Conservation (phyloP, 805 yeast species). For the Candida succiphila region DNA sequence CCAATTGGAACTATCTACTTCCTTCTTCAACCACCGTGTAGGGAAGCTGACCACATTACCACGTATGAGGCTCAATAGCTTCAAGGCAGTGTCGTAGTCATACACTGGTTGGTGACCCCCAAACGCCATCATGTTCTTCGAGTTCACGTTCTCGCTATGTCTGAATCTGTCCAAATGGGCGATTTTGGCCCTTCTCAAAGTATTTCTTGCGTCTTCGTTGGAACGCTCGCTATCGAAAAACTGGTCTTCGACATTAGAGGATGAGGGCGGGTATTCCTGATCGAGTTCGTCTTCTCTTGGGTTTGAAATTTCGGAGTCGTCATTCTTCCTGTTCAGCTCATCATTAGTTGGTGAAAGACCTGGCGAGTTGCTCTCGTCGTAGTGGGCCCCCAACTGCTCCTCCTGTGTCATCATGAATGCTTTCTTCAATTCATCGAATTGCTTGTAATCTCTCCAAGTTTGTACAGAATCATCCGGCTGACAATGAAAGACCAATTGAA, state of each 20-base stretch:
- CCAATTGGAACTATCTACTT: constrained; percentile 90
- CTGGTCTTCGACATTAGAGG: background rate
- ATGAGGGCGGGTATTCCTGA: too few species aligned
- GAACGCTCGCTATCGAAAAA: background rate
- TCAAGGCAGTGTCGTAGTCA: constrained; percentile 70
- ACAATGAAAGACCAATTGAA: constrained; percentile 77
- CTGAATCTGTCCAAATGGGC: constrained; percentile 21
- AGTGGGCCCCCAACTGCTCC: constrained; percentile 1
- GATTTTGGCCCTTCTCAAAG: constrained; percentile 14
- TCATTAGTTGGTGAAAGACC: background rate
- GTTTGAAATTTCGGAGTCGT: background rate
- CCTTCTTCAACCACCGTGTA: constrained; percentile 78
- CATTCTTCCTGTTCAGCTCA: background rate
- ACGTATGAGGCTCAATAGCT: constrained; percentile 57
- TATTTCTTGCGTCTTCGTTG: constrained; percentile 5
- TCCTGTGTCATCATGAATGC: constrained; percentile 36
- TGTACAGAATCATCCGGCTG: constrained; percentile 93
- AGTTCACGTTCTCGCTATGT: constrained; percentile 6
- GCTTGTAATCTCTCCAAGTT: constrained; percentile 85
- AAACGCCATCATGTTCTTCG: constrained; percentile 7
- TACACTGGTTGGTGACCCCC: constrained; percentile 12
- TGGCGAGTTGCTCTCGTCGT: background rate
- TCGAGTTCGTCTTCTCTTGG: too few species aligned
- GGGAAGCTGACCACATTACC: constrained; percentile 94
- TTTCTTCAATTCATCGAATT: constrained; percentile 44